Base-by-base conservation (phyloP, 192 early-diverging fungal genomes). In the Coemansia sp. region DNA sequence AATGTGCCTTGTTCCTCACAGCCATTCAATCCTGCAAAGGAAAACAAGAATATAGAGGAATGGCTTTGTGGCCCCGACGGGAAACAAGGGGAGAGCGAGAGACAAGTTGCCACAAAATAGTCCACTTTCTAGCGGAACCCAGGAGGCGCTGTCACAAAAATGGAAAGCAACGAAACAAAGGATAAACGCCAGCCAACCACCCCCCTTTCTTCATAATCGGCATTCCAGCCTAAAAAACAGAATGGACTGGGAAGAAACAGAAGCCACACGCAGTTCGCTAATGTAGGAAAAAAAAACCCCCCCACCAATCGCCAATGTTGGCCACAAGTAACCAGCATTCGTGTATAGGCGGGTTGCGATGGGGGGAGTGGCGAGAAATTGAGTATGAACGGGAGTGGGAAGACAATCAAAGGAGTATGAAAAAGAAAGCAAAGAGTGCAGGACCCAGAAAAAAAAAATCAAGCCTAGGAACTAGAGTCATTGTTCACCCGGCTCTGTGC, bases 401-500 rank as follows among this genome's bases (percentile, higher is more conserved):
- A 31, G 4, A 31, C 31, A 31, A 31, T 31, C 31, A 31, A 31
- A 31, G 31, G 31, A 18, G n/a, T 3, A 43, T 21, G 52, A 13
- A 55, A 26, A 31, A 26, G 10, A 26, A 55, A 55, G 52, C 7
- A 14, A 55, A 55, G 52, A 55, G 28, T 55, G 26, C 14, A 31
- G 52, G 52, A 55, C 26, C 52, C 28, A 55, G 52, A 26, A 31
- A 28, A 55, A 55, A 55, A 26, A 12, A 33, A 31, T 31, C 31
- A 31, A 31, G 31, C 25, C 25, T 55, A 55, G 28, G 52, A 55
- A 21, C 41, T 9, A 20, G 26, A 55, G 18, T 26, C 52, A 55
- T 55, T 55, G 52, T 55, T 33, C 52, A 14, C 52, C 5, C 16
- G 52, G 14, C 52, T 55, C 52, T 55, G 52, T 31, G 52, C 52